phyloP scores from a whole-genome alignment of 768 basidiomycete genomes.

The Neoboletus subvelutipes region DNA sequence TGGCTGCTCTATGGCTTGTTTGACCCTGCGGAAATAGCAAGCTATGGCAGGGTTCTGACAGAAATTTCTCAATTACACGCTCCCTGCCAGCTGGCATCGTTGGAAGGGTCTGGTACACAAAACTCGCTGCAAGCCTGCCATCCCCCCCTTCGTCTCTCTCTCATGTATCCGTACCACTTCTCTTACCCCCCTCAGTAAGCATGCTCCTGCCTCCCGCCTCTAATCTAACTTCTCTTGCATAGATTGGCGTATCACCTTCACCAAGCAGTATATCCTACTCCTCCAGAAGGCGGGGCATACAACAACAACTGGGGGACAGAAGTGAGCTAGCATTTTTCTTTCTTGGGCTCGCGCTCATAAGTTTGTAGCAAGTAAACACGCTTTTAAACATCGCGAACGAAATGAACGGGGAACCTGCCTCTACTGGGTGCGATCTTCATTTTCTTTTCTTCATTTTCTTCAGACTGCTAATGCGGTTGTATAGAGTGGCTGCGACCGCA shows the following conservation, averaged over 20 bases:
- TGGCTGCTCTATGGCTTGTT: background rate
- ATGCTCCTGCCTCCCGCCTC: too few species aligned
- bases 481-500: background rate
- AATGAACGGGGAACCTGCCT: background rate
- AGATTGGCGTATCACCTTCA: background rate
- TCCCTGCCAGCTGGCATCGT: constrained; percentile 4
- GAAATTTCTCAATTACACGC: background rate
- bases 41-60: background rate
- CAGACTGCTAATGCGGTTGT: background rate
- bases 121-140: background rate
- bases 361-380: constrained; percentile 1
- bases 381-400: background rate
- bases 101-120: constrained; percentile 5
- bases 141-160: background rate
- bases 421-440: background rate
- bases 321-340: background rate
- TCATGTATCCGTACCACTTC: background rate
- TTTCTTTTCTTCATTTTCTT: background rate
- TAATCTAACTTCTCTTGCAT: background rate
- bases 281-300: background rate
- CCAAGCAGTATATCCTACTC: background rate
- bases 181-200: background rate
- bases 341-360: background rate
- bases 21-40: background rate
- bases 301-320: constrained; percentile 1